phyloP scores from a whole-genome alignment of 2,329 filamentous ascomycete genomes.

The Ceratocystis variospora region DNA sequence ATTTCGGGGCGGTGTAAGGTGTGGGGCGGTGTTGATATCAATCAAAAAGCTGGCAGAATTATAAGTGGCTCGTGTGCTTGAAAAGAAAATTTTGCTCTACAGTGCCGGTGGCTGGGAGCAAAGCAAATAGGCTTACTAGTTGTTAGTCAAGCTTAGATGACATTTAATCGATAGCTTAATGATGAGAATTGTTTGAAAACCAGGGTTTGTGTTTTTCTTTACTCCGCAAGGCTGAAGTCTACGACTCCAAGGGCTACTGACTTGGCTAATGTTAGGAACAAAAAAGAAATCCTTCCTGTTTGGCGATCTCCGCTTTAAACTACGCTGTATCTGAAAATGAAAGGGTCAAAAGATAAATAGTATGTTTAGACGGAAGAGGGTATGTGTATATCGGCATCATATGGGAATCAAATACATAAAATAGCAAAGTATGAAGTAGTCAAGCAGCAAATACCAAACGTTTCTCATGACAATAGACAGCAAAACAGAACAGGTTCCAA shows the following conservation, averaged over 20 bases:
- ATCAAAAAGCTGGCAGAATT: neutral
- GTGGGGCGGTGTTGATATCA: neutral
- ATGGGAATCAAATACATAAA: slow-evolving; percentile 35
- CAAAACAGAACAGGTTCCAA: neutral
- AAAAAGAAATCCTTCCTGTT: neutral
- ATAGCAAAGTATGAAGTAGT: neutral
- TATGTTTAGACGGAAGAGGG: neutral
- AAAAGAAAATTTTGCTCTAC: neutral
- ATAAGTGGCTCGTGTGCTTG: neutral
- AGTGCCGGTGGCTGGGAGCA: neutral
- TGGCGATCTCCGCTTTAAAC: neutral
- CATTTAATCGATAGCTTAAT: neutral
- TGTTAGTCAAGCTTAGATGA: neutral
- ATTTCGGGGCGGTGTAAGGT: neutral
- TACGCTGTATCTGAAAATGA: neutral
- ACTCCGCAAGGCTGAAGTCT: neutral
- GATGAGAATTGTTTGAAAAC: neutral
- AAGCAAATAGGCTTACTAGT: neutral
- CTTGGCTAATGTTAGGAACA: neutral
- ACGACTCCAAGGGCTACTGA: neutral
- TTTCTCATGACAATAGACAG: neutral
- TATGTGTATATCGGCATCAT: neutral
- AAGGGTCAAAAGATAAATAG: neutral
- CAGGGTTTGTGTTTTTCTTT: neutral
- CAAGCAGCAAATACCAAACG: neutral